Conservation (phyloP, 2,329 filamentous ascomycete genomes). For the Fusarium hainanense region DNA sequence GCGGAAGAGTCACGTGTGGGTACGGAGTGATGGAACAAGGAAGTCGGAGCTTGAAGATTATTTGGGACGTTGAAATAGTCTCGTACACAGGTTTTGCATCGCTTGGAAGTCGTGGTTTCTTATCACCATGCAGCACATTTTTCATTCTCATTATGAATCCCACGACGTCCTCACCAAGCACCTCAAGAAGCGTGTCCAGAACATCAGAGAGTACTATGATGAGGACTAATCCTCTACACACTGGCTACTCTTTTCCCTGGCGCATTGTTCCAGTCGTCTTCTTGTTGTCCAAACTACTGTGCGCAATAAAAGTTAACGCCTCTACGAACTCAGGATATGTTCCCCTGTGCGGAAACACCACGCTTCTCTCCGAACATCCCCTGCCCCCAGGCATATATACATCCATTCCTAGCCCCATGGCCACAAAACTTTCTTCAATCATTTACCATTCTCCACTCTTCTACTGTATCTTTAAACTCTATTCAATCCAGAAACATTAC, state of each 20-base stretch:
- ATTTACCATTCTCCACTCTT: not conserved
- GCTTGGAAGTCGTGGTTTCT: fast-evolving
- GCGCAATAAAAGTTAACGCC: fast-evolving
- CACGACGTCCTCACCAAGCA: not conserved
- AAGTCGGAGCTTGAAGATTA: not conserved
- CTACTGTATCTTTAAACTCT: not conserved
- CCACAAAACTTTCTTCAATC: not conserved
- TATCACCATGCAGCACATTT: not conserved
- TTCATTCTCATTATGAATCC: not conserved
- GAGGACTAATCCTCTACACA: not conserved
- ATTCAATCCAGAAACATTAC: not conserved
- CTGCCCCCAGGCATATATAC: not conserved
- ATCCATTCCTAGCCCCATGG: no score
- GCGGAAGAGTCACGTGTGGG: not conserved
- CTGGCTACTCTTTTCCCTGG: not conserved
- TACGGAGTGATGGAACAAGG: not conserved
- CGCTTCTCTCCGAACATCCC: no score
- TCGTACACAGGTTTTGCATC: not conserved
- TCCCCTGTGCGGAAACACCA: not conserved
- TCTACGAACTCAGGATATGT: not conserved
- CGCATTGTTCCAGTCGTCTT: not conserved
- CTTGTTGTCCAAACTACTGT: not conserved
- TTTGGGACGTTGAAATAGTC: not conserved
- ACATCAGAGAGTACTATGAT: not conserved
- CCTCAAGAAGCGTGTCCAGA: fast-evolving